A percentile compares a stretch with the other conserved stretches of the same genome.
phyloP scores from a whole-genome alignment of 352 stramenopile genomes.

The Phytophthora macrochlamydospora region DNA sequence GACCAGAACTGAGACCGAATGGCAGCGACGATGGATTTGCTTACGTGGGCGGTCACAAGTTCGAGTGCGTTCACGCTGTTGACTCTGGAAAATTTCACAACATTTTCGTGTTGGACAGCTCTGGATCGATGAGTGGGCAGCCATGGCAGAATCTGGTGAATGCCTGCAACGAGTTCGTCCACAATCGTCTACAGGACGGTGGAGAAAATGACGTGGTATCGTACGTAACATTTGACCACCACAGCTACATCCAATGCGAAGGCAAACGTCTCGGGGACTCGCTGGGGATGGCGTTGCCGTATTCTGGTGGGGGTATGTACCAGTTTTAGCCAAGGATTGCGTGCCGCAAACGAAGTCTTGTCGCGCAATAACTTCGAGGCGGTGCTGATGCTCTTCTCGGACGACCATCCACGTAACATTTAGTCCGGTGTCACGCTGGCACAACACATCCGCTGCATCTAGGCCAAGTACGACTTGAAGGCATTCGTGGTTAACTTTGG shows the following conservation, averaged over 20 bases:
- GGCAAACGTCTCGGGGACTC: not conserved
- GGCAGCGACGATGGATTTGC: conserved; percentile 36
- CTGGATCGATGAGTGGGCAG: conserved; percentile 41
- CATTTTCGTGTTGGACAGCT: conserved; percentile 50
- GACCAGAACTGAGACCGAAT: not conserved
- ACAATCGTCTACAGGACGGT: conserved; percentile 27
- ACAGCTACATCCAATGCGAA: conserved; percentile 31
- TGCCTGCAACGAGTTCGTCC: conserved; percentile 31
- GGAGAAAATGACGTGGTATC: conserved; percentile 38
- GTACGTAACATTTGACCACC: conserved; percentile 33
- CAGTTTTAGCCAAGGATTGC: no score
- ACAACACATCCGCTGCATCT: conserved; percentile 35
- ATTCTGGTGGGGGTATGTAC: conserved; percentile 31
- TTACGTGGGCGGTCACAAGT: conserved; percentile 36
- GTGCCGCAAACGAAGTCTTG: conserved; percentile 55
- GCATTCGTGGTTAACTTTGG: conserved; percentile 62
- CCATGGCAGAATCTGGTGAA: conserved; percentile 31
- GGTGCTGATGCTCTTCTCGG: conserved; percentile 12
- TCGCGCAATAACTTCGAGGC: conserved; percentile 59
- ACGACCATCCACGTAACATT: conserved; percentile 42
- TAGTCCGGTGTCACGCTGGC: conserved; percentile 35
- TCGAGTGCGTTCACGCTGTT: conserved; percentile 35
- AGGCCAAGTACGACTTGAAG: conserved; percentile 42
- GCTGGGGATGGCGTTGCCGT: conserved; percentile 25
- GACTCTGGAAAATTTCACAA: conserved; percentile 35